These are phyloP conservation scores for Fennellomyces sp. DNA, from an alignment of 371 early-diverging fungal species.

Conservation along the genomic window DNA sequence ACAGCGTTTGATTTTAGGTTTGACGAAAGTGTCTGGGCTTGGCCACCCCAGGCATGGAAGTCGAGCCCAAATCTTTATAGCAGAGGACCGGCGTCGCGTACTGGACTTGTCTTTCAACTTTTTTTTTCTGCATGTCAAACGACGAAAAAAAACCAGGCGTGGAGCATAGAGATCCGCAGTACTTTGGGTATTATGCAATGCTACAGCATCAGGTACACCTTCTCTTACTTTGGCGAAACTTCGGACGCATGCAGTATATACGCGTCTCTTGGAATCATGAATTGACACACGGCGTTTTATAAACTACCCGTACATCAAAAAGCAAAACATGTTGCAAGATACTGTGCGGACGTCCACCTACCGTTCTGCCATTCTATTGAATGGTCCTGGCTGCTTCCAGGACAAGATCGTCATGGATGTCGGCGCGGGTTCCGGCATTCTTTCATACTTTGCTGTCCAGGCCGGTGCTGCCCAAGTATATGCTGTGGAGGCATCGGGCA, in stretches of 20 bases:
- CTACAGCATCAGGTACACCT: conserved; percentile 89
- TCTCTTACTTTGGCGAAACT: background rate
- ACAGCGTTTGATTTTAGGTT: too few relatives aligned
- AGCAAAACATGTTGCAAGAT: conserved; percentile 99
- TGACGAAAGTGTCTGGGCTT: too few relatives aligned
- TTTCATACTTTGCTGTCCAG: conserved; percentile 93
- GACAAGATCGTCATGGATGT: conserved; percentile 91
- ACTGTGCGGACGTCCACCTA: conserved; percentile 94
- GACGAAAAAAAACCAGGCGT: conserved; percentile 45
- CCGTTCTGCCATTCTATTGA: conserved; percentile 84
- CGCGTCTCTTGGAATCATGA: background rate
- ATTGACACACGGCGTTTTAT: background rate
- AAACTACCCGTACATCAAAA: conserved; percentile 1
- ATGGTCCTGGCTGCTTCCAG: conserved; percentile 72
- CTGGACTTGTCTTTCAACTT: too few relatives aligned
- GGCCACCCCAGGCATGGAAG: too few relatives aligned
- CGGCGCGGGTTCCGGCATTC: conserved; percentile 94
- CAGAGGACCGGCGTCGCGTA: too few relatives aligned
- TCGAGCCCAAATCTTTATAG: too few relatives aligned
- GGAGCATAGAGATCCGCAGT: conserved; percentile 77
- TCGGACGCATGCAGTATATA: background rate
- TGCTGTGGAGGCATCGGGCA: conserved; percentile 95
- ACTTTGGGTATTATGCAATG: conserved; percentile 95
- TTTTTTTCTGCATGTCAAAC: conserved; percentile 13
- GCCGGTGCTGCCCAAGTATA: conserved; percentile 92